Conservation (phyloP, 495 filamentous ascomycete genomes). For the Hypoxylon intermedium region DNA sequence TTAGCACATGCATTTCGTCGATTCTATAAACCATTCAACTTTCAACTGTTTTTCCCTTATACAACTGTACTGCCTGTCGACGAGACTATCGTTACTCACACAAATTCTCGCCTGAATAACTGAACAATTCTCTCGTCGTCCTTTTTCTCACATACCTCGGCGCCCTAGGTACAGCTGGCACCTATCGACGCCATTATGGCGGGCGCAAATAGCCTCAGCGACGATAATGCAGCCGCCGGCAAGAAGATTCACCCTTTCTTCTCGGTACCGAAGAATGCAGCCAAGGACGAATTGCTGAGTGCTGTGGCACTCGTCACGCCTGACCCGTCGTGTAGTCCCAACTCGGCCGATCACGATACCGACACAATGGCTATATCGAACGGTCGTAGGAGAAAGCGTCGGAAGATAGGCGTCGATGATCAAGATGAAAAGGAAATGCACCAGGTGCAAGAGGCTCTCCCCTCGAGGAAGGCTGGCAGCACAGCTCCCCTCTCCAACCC, state of each 20-base stretch:
- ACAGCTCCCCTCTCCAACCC: slow-evolving; percentile 39
- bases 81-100: too few species aligned
- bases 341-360: slow-evolving; percentile 18
- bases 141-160: not conserved
- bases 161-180: not conserved
- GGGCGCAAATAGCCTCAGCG: not conserved
- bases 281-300: slow-evolving; percentile 11
- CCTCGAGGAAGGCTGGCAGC: not conserved
- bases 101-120: slow-evolving; percentile 3
- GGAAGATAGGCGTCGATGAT: slow-evolving; percentile 3
- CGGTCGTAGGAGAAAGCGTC: slow-evolving; percentile 36
- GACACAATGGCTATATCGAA: slow-evolving; percentile 2
- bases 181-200: slow-evolving; percentile 24
- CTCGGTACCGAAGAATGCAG: slow-evolving; percentile 28
- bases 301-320: slow-evolving; percentile 27
- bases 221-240: too few species aligned
- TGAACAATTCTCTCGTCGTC: not conserved
- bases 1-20: too few species aligned
- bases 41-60: too few species aligned
- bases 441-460: not conserved
- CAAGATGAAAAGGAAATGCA: not conserved
- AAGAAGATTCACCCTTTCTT: slow-evolving; percentile 55
- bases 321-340: slow-evolving; percentile 33
- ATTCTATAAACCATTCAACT: too few species aligned
- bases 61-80: too few species aligned